Evolutionary conservation across 768 basidiomycete genomes (phyloP).

Genomic region (Tremella yokohamensis): DNA sequence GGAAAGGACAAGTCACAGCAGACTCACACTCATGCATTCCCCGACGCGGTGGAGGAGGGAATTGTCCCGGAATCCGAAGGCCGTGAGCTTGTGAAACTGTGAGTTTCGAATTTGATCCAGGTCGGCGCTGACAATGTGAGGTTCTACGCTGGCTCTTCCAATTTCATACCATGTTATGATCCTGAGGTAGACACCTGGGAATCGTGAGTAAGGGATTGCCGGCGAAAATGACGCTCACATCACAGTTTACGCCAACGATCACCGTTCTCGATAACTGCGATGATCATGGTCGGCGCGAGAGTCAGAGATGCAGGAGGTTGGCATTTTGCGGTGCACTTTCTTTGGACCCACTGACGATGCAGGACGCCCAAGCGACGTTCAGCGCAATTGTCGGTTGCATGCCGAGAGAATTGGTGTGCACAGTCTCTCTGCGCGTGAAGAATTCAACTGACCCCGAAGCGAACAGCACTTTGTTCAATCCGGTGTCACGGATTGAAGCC

Average conservation of each 20-base stretch:
- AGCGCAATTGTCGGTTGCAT: conserved; percentile 71
- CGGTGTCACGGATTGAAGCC: conserved; percentile 77
- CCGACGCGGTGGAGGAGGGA: conserved; percentile 82
- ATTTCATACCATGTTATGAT: conserved; percentile 85
- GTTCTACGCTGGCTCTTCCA: conserved; percentile 89
- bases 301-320: conserved; percentile 85
- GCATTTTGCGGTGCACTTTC: conserved; percentile 26
- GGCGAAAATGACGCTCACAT: conserved; percentile 1
- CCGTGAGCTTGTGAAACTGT: conserved; percentile 81
- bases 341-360: conserved; percentile 19
- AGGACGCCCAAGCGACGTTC: conserved; percentile 73
- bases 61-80: conserved; percentile 78
- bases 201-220: conserved; percentile 47
- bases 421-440: neutral
- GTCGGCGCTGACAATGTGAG: conserved; percentile 53
- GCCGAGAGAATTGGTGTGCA: conserved; percentile 58
- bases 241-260: conserved; percentile 70
- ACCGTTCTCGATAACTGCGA: conserved; percentile 86
- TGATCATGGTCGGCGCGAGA: conserved; percentile 88
- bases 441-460: conserved; percentile 43
- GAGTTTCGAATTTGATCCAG: conserved; percentile 32
- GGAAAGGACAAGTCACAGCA: conserved; percentile 26
- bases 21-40: conserved; percentile 59
- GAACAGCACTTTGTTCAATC: conserved; percentile 78
- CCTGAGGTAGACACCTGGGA: conserved; percentile 77